Conservation (phyloP, 2,329 filamentous ascomycete species). For the Talaromyces sp. region DNA sequence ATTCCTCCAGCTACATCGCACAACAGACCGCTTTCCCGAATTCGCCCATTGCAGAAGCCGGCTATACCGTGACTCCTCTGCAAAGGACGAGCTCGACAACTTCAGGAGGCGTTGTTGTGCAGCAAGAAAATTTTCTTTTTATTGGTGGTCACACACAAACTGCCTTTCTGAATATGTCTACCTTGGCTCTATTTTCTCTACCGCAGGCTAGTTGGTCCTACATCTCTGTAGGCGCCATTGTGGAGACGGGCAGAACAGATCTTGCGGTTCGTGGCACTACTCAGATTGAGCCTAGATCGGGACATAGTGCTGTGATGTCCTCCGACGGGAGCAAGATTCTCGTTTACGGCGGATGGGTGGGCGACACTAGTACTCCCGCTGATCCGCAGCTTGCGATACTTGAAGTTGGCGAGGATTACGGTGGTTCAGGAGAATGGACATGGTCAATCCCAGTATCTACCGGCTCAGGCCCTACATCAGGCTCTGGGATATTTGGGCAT, state of each 20-base stretch:
- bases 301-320: constrained; percentile 78
- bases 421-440: constrained; percentile 45
- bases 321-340: constrained; percentile 74
- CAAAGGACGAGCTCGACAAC: constrained; percentile 66
- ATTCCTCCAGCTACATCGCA: constrained; percentile 42
- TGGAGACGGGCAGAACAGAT: constrained; percentile 48
- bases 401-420: constrained; percentile 70
- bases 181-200: constrained; percentile 78
- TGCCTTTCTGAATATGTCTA: constrained; percentile 93
- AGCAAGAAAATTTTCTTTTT: constrained; percentile 74
- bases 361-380: constrained; percentile 70
- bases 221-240: constrained; percentile 57
- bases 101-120: constrained; percentile 59
- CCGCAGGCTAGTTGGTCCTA: constrained; percentile 87
- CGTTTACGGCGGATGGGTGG: constrained; percentile 89
- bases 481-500: constrained; percentile 58
- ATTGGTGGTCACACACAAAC: constrained; percentile 77
- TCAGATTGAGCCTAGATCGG: constrained; percentile 73
- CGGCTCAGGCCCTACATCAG: constrained; percentile 38
- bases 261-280: constrained; percentile 50
- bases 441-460: constrained; percentile 41
- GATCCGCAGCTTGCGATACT: constrained; percentile 77
- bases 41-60: constrained; percentile 74
- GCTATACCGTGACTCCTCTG: constrained; percentile 76
- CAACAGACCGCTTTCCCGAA: constrained; percentile 51